Conservation (phyloP, 2,329 filamentous ascomycete species). For the Colletotrichum eremochloae region DNA sequence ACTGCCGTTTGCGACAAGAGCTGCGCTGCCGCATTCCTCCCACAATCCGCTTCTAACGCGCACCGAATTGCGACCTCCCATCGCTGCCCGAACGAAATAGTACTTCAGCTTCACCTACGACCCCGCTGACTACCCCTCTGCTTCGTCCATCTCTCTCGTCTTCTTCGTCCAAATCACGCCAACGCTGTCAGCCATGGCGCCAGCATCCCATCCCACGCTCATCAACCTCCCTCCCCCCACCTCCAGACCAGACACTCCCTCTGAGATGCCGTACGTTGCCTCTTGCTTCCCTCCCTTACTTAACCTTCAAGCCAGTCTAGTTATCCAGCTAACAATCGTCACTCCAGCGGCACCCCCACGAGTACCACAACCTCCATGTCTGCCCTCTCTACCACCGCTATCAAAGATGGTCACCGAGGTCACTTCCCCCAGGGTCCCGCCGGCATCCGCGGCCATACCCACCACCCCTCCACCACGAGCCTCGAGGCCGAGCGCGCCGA, state of each 20-base stretch:
- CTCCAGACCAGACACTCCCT: constrained; percentile 87
- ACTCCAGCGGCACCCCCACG: constrained; percentile 85
- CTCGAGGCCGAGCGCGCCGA: constrained; percentile 94
- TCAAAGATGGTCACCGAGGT: constrained; percentile 95
- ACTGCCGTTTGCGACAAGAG: constrained; percentile 17
- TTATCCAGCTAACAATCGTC: constrained; percentile 39
- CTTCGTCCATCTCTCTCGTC: neutral
- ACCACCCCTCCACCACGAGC: constrained; percentile 75
- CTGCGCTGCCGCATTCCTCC: neutral
- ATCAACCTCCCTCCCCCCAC: constrained; percentile 88
- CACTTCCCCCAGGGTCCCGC: constrained; percentile 73
- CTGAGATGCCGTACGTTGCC: constrained; percentile 84
- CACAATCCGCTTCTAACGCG: neutral
- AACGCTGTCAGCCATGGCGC: constrained; percentile 51
- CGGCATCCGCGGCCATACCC: constrained; percentile 67
- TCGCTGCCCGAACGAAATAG: constrained; percentile 4
- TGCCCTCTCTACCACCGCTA: constrained; percentile 90
- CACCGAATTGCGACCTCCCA: neutral
- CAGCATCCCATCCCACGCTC: constrained; percentile 70
- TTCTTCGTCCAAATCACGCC: neutral
- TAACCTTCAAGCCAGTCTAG: neutral
- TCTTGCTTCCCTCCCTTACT: constrained; percentile 18
- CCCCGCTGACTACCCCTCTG: neutral
- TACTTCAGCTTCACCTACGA: constrained; percentile 8
- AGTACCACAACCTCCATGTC: constrained; percentile 93